Evolutionary conservation across 208 protist genomes (phyloP), one percentile per base, ranked within the genome.

Genomic region (Leptomonas pyrrhocoris): DNA sequence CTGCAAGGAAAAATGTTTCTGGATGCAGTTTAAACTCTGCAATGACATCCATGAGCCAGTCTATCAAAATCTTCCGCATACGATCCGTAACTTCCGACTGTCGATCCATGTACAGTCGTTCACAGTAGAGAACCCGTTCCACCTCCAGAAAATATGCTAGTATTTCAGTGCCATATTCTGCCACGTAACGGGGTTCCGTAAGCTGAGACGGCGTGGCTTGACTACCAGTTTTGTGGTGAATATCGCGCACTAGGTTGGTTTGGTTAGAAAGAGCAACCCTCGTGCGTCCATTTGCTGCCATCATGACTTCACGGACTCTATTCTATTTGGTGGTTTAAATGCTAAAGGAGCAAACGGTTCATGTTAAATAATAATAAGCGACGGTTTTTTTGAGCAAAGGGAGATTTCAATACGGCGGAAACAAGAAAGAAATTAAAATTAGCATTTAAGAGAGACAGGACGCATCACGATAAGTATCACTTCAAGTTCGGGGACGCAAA

Each of bases 41-140:
- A 31, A 90, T 76, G 15, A 99, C 98, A 62, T 99, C 98, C 16
- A 98, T 83, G 43, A 99, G 88, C 98, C 98, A 99, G 73, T 99
- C 98, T 43, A 99, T 83, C 31, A 99, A 83, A 49, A 99, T 98
- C 51, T 90, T 85, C 27, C 98, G 81, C 98, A 99, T 99, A 51
- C 87, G 85, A 43, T 94, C 85, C 34, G 85, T 99, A 31, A 99
- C 86, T 50, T 99, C 94, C 0, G 79, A 75, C 73, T 97, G 95
- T 38, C 86, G 82, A 18, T 77, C 51, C 73, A 92, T 87, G 64
- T 92, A 90, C 38, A 55, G 38, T 4, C 80, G 63, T 46, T 87
- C 75, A 12, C 57, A 42, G 56, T 86, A 89, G 49, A 86, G 63
- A 25, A 61, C 71, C 15, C 68, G 68, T 59, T 94, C 86, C 0